Evolutionary conservation across 2,329 filamentous ascomycete genomes (phyloP), one percentile per base, ranked within the genome.

Genomic region (Aureobasidium sp.): DNA sequence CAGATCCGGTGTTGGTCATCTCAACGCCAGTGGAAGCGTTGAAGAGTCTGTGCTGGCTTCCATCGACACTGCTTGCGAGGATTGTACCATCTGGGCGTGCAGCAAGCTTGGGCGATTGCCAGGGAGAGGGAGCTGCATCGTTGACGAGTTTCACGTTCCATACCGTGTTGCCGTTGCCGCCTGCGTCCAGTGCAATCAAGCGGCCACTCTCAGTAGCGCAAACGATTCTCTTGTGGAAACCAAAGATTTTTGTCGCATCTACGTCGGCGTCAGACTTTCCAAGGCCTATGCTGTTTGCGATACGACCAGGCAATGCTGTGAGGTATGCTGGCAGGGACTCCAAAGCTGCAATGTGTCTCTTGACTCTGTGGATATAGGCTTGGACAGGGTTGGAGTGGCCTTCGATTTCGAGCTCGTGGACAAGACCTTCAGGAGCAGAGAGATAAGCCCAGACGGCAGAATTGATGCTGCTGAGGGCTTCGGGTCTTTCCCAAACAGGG

Each of bases 311-410:
- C 10, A 96, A 77, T 17, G 78, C 78, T 63, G 84, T 80, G 2
- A 95, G 74, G 74, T 87, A 95, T 0, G 79, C 81, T 0, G 92
- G 92, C 4, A 97, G 79, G 66, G 87, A 79, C 69, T 88, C 79
- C 40, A 96, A 78, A 65, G 96, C 94, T 47, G 84, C 79, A 15
- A 90, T 68, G 70, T 99, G 94, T 47, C 94, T 88, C 64, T 82
- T 87, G 15, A 96, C 80, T 15, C 94, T 87, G 74, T 96, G 91
- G 29, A 93, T 75, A 69, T 96, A 99, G n/a, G 94, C 94, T 11
- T 82, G 79, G 6, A 89, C 69, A 3, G 89, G 80, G 69, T 88
- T 95, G 68, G 87, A 88, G 69, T 96, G 88, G 4, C 89, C 88
- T 74, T 99, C 93, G 25, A 89, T 83, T 65, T 95, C 88, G 8